Evolutionary conservation across 805 yeast genomes (phyloP).

Genomic region (Lachancea thermotolerans): DNA sequence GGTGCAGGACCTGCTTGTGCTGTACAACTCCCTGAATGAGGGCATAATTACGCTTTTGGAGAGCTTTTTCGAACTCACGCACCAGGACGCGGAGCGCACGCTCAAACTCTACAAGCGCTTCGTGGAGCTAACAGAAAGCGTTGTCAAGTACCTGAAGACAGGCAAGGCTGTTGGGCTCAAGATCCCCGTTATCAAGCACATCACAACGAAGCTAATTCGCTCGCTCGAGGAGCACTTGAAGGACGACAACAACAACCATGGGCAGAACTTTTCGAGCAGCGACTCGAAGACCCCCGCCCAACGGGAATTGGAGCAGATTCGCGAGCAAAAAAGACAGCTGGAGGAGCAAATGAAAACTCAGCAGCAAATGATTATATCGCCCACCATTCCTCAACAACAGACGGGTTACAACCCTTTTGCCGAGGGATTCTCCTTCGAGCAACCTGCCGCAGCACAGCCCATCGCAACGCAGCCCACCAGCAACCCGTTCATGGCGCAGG

Average conservation of each 20-base stretch:
- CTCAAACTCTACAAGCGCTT: slow-evolving; percentile 77
- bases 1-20: slow-evolving; percentile 79
- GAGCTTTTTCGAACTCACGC: slow-evolving; percentile 90
- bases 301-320: slow-evolving; percentile 30
- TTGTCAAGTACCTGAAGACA: slow-evolving; percentile 76
- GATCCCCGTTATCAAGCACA: slow-evolving; percentile 95
- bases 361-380: slow-evolving; percentile 21
- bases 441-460: slow-evolving; percentile 18
- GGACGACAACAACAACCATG: slow-evolving; percentile 53
- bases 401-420: slow-evolving; percentile 30
- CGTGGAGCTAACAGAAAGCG: slow-evolving; percentile 79
- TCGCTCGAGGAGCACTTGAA: slow-evolving; percentile 83
- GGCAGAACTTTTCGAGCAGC: slow-evolving; percentile 14
- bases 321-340: slow-evolving; percentile 27
- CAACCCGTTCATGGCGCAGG: slow-evolving; percentile 19
- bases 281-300: slow-evolving; percentile 24
- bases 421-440: slow-evolving; percentile 20
- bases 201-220: slow-evolving; percentile 86
- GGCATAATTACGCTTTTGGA: slow-evolving; percentile 92
- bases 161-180: slow-evolving; percentile 89
- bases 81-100: slow-evolving; percentile 79
- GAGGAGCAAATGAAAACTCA: slow-evolving; percentile 30
- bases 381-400: slow-evolving; percentile 24
- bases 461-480: slow-evolving; percentile 16
- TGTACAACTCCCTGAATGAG: slow-evolving; percentile 88